Evolutionary conservation across 2,329 filamentous ascomycete species (phyloP).

Genomic region (Neofusicoccum sp.): DNA sequence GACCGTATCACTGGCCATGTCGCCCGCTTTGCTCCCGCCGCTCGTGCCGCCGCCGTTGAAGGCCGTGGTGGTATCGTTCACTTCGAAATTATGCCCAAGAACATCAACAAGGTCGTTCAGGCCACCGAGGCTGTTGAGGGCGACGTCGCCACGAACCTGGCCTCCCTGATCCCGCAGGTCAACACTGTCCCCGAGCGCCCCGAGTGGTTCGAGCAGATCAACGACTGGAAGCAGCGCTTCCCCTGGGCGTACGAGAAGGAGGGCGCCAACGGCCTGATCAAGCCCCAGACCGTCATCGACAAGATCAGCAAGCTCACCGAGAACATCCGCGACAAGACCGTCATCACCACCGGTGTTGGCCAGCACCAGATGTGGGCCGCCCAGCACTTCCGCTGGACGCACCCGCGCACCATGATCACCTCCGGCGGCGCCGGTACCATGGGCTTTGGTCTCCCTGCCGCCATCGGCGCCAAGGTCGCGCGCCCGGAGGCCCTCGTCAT

Average conservation of each 20-base stretch:
- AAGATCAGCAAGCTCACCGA: constrained; percentile 83
- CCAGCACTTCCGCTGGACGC: constrained; percentile 92
- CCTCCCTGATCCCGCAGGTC: constrained; percentile 70
- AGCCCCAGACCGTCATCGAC: constrained; percentile 90
- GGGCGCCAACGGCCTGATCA: constrained; percentile 75
- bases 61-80: constrained; percentile 91
- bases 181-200: constrained; percentile 64
- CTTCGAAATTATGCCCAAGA: constrained; percentile 99
- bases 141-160: constrained; percentile 79
- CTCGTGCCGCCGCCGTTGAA: constrained; percentile 79
- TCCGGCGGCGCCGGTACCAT: constrained; percentile 94
- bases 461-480: constrained; percentile 92
- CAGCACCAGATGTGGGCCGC: constrained; percentile 99
- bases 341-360: constrained; percentile 91
- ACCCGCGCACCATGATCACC: constrained; percentile 91
- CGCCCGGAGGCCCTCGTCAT: constrained; percentile 80
- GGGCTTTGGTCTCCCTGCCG: constrained; percentile 91
- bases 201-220: constrained; percentile 88
- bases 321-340: constrained; percentile 74
- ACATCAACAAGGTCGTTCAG: constrained; percentile 99
- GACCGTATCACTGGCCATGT: constrained; percentile 87
- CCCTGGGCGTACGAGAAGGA: constrained; percentile 83
- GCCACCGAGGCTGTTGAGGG: constrained; percentile 94
- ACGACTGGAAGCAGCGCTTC: constrained; percentile 87
- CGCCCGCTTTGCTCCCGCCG: constrained; percentile 82